Conservation (phyloP, 2,329 filamentous ascomycete genomes). For the Elsinoe necatrix region DNA sequence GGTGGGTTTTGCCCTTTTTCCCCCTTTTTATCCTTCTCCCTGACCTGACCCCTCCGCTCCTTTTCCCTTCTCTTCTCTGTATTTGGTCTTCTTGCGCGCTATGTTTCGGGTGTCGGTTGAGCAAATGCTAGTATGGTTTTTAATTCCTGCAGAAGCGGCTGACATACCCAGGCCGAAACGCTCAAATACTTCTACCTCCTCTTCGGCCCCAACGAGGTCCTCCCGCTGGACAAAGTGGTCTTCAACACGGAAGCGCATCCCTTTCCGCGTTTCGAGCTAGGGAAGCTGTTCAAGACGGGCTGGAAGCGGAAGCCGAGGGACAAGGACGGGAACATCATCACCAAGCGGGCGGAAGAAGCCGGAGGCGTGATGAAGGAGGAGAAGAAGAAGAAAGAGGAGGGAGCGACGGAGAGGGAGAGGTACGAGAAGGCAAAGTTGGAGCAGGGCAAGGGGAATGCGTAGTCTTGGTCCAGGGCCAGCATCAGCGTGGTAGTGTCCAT, state of each 20-base stretch:
- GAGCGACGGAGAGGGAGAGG: constrained; percentile 1
- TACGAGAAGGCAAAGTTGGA: constrained; percentile 9
- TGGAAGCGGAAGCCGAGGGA: constrained; percentile 64
- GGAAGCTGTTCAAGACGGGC: constrained; percentile 66
- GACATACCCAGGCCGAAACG: constrained; percentile 66
- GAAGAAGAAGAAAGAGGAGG: neutral
- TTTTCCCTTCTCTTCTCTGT: too few species aligned
- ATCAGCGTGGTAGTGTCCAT: neutral
- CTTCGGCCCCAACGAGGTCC: constrained; percentile 73
- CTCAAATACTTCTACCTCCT: constrained; percentile 96
- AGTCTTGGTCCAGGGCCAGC: neutral
- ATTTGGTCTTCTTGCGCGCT: too few species aligned
- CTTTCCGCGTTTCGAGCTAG: constrained; percentile 78
- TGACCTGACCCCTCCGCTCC: neutral
- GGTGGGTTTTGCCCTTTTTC: constrained; percentile 43
- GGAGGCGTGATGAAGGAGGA: neutral
- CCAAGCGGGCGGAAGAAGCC: constrained; percentile 1
- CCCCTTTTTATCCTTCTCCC: neutral
- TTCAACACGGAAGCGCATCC: constrained; percentile 95
- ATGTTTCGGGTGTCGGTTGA: too few species aligned
- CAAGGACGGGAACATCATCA: constrained; percentile 21
- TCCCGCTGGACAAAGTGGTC: constrained; percentile 79
- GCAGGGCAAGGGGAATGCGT: neutral
- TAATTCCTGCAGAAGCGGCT: too few species aligned
- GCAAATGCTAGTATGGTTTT: too few species aligned